Evolutionary conservation across 768 basidiomycete species (phyloP).

Genomic region (Suillus subaureus): DNA sequence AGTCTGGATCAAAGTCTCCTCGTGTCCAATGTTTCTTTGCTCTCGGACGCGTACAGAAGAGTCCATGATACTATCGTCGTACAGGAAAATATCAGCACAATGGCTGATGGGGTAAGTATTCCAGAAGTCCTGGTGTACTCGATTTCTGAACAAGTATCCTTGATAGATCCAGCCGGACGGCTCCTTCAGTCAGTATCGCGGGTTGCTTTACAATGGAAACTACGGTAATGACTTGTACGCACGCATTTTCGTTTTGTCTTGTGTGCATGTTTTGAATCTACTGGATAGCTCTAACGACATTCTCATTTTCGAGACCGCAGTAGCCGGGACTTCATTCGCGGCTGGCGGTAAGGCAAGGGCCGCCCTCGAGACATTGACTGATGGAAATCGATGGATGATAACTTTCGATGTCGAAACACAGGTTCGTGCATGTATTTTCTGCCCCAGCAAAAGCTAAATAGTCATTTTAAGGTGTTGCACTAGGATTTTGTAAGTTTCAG

Average conservation of each 20-base stretch:
- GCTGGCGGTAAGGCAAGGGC: constrained; percentile 43
- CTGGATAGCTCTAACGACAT: constrained; percentile 56
- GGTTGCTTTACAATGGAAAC: constrained; percentile 73
- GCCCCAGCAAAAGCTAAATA: not conserved
- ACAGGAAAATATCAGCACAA: constrained; percentile 36
- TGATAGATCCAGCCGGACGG: constrained; percentile 28
- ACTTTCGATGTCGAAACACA: constrained; percentile 57
- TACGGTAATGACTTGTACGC: constrained; percentile 58
- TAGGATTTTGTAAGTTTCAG: constrained; percentile 67
- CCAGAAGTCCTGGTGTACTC: not conserved
- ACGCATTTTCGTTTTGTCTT: not conserved
- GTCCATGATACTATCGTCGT: constrained; percentile 58
- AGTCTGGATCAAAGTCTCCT: constrained; percentile 53
- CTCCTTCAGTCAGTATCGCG: constrained; percentile 47
- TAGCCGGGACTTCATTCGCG: constrained; percentile 59
- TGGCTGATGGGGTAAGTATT: constrained; percentile 60
- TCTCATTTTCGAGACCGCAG: constrained; percentile 60
- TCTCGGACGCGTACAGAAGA: constrained; percentile 50
- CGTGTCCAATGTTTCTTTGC: constrained; percentile 41
- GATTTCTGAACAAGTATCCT: not conserved
- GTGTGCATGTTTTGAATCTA: not conserved
- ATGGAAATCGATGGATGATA: constrained; percentile 72
- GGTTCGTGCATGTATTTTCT: constrained; percentile 24
- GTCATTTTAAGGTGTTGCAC: constrained; percentile 39
- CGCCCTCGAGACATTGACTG: constrained; percentile 58